Base-by-base conservation (phyloP, 495 filamentous ascomycete genomes). In the Aspergillus carlsbadensis region DNA sequence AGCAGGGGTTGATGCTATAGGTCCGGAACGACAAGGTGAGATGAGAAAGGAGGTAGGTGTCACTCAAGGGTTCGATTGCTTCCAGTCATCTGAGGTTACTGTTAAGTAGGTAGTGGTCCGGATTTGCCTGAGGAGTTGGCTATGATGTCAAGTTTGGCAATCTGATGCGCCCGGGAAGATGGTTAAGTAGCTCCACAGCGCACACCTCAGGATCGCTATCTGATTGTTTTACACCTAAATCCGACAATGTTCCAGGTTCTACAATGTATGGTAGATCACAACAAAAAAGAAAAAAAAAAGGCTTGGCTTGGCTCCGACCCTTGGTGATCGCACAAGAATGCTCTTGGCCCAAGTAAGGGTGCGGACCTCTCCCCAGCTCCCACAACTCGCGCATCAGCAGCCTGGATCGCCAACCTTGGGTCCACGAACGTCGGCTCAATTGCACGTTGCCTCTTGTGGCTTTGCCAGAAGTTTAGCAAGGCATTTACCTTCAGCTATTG, bases 261-360 rank as follows among this genome's bases (percentile, higher is more conserved):
- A 10, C 54, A 43, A 52, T 54, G 50, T 54, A 54, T 29, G 18
- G 57, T 54, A 47, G 57, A 59, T 59, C 57, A 54, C 15, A 54
- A 42, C 39, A 45, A 52, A 54, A 53, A 22, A 52, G 49, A 53
- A 22, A 14, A 53, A 29, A 48, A 46, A 48, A 29, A 46, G 14
- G 24, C 48, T 57, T 57, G 14, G 24, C 48, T 57, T 57, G 57
- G 53, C 50, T 56, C 40, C 14, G 45, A 24, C 57, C 39, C 33
- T 24, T 56, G 36, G 51, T 54, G 56, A 52, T 37, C 40, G 24
- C 57, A 49, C 54, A 40, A 61, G 58, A 61, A 65, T 65, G 58
- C 62, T n/a, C n/a, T 65, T 65, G 62, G 62, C 62, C 37, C 40
- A 63, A 33, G 62, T 53, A 64, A 59, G 58, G 57, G 55, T 56